A percentile compares a stretch with the other conserved stretches of the same genome.
phyloP scores from a whole-genome alignment of 345 rosid species.

The Ceriops decandra region DNA sequence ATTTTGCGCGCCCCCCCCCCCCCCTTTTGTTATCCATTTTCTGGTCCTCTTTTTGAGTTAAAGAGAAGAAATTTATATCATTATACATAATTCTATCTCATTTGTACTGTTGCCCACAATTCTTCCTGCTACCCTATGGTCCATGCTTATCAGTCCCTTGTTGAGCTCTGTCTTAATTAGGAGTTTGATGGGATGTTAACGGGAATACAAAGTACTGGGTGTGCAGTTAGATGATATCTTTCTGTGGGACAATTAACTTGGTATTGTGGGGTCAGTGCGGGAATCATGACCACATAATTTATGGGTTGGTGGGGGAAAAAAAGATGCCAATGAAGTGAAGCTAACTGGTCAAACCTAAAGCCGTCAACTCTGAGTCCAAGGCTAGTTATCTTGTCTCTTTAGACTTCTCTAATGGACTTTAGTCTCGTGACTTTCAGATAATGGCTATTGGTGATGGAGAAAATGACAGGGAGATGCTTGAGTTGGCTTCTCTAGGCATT shows the following conservation, averaged over 20 bases:
- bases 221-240: too few species aligned
- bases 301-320: background rate
- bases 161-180: background rate
- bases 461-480: conserved; percentile 85
- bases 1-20: background rate
- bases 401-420: conserved; percentile 2
- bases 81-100: background rate
- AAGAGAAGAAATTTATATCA: background rate
- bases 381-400: background rate
- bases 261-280: too few species aligned
- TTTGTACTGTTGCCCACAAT: background rate
- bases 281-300: background rate
- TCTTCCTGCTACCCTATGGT: background rate
- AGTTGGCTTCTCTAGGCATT: conserved; percentile 74
- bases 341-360: background rate
- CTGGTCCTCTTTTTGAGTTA: background rate
- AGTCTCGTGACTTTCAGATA: conserved; percentile 42
- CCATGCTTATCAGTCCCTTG: background rate
- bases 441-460: conserved; percentile 98
- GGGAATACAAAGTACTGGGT: background rate
- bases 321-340: background rate
- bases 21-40: background rate
- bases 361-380: background rate
- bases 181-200: background rate
- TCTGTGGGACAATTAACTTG: too few species aligned